Conservation (phyloP, 1,284 basidiomycete genomes). For the Cutaneotrichosporon arboriforme region DNA sequence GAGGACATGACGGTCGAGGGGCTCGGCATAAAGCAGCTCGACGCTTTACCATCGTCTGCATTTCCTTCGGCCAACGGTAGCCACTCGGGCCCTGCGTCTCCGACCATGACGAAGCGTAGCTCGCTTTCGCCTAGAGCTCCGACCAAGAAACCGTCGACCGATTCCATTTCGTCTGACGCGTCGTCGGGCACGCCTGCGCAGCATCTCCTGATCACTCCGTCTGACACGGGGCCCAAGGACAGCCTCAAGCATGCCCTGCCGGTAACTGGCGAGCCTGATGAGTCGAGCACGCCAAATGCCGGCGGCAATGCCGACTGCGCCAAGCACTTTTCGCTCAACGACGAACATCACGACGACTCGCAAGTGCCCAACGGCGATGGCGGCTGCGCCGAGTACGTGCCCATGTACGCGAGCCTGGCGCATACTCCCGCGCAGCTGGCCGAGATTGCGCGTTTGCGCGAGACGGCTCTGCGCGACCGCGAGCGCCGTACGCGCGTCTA, state of each 20-base stretch:
- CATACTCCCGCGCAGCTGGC: conserved; percentile 42
- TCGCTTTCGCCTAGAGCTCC: neutral
- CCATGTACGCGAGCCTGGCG: conserved; percentile 40
- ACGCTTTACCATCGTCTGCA: neutral
- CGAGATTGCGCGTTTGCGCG: conserved; percentile 34
- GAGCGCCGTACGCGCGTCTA: conserved; percentile 5
- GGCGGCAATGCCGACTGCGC: neutral
- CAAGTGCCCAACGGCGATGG: neutral
- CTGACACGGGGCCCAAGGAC: conserved; percentile 1
- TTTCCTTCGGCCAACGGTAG: conserved; percentile 8
- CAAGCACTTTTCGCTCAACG: neutral
- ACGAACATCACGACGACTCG: neutral
- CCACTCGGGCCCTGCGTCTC: neutral
- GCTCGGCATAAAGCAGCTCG: conserved; percentile 9
- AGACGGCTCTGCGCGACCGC: conserved; percentile 18
- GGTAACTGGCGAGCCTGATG: neutral
- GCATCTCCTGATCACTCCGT: conserved; percentile 14
- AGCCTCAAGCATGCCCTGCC: neutral
- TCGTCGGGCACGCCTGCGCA: conserved; percentile 13
- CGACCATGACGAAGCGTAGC: neutral
- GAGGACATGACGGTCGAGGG: conserved; percentile 8
- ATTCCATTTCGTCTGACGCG: conserved; percentile 9
- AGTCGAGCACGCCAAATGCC: neutral
- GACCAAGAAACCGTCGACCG: conserved; percentile 6
- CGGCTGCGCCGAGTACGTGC: conserved; percentile 14